Conservation (phyloP, 805 yeast species). For the Hermanozyma aechmeae region DNA sequence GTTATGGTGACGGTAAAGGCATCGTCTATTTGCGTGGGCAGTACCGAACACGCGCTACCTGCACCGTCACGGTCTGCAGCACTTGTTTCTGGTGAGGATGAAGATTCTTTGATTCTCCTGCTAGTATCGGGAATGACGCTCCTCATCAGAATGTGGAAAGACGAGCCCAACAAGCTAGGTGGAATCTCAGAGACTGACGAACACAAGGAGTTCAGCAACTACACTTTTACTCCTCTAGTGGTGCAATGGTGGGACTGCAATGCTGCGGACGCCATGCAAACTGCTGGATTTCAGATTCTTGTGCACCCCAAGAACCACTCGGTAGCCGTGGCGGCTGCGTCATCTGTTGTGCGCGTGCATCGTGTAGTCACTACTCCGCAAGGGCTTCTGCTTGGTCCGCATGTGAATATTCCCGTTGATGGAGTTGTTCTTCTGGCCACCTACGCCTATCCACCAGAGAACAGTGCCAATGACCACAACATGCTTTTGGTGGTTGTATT, state of each 20-base stretch:
- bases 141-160: conserved; percentile 29
- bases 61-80: no score
- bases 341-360: no score
- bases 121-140: conserved; percentile 32
- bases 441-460: conserved; percentile 28
- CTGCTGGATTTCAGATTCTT: conserved; percentile 19
- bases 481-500: conserved; percentile 26
- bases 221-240: conserved; percentile 30
- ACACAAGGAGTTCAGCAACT: no score
- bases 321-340: no score
- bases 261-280: conserved; percentile 6
- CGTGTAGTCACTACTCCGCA: no score
- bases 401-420: conserved; percentile 30
- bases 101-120: conserved; percentile 31
- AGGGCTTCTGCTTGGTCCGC: conserved; percentile 30
- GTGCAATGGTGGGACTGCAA: conserved; percentile 42
- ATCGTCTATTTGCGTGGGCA: no score
- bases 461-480: conserved; percentile 17
- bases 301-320: no score
- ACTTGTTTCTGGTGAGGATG: no score
- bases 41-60: no score
- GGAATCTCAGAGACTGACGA: no score
- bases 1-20: no score
- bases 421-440: conserved; percentile 35
- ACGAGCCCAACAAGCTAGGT: no score